These are phyloP conservation scores for Xylaria intraflava DNA, from an alignment of 495 filamentous ascomycete species.

Conservation along the genomic window DNA sequence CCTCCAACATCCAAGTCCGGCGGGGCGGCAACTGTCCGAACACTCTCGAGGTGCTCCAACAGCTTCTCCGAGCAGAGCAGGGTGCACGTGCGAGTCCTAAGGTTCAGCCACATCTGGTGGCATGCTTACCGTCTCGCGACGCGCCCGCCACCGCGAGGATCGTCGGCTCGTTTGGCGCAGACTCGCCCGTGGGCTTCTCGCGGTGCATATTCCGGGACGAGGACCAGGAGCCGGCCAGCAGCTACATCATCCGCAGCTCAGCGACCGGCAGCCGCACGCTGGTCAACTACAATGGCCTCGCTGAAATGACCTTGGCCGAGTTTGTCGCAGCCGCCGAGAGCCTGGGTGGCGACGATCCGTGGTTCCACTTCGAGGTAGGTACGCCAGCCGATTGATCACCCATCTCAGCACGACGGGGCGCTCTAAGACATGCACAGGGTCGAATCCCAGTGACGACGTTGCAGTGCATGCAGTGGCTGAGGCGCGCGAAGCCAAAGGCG, in stretches of 20 bases:
- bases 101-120: conserved; percentile 34
- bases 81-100: conserved; percentile 1
- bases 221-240: conserved; percentile 54
- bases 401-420: conserved; percentile 1
- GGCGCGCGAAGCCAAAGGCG: conserved; percentile 37
- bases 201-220: conserved; percentile 54
- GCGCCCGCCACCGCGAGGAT: conserved; percentile 32
- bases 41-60: conserved; percentile 60
- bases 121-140: conserved; percentile 29
- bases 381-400: conserved; percentile 20
- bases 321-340: conserved; percentile 9
- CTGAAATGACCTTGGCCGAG: conserved; percentile 10
- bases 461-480: conserved; percentile 55
- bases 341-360: conserved; percentile 23
- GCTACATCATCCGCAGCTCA: conserved; percentile 62
- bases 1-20: conserved; percentile 49
- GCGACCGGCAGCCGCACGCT: conserved; percentile 57
- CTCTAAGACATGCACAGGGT: conserved; percentile 43
- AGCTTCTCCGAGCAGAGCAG: conserved; percentile 38
- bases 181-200: conserved; percentile 40
- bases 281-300: conserved; percentile 56
- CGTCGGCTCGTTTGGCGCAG: conserved; percentile 34
- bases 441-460: conserved; percentile 58
- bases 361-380: conserved; percentile 80
- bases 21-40: conserved; percentile 70